These are phyloP conservation scores for Paecilomyces sp. DNA, from an alignment of 2,329 filamentous ascomycete species.

Conservation along the genomic window DNA sequence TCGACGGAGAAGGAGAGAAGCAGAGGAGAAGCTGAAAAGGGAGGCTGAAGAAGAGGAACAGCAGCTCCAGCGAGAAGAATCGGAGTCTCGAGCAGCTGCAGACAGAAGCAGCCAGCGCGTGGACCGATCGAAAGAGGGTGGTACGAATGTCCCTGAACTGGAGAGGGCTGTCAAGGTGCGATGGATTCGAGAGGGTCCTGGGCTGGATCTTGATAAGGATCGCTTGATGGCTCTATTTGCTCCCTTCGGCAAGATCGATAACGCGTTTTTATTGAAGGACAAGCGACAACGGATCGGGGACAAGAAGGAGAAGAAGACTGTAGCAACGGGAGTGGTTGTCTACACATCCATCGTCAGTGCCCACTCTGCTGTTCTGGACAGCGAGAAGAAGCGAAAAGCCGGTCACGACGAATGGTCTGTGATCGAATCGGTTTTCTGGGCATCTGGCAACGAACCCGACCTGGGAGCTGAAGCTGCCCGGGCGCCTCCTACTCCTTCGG, in stretches of 20 bases:
- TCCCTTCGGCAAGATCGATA: conserved; percentile 52
- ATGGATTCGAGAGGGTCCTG: conserved; percentile 44
- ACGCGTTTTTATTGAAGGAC: conserved; percentile 48
- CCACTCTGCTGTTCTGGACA: conserved; percentile 49
- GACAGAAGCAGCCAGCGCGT: conserved; percentile 24
- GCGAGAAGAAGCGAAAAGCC: conserved; percentile 25
- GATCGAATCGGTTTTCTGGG: conserved; percentile 51
- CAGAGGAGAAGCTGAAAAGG: conserved; percentile 38
- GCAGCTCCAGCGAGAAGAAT: conserved; percentile 32
- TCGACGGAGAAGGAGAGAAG: conserved; percentile 44
- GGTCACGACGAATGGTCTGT: conserved; percentile 36
- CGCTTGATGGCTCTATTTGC: conserved; percentile 42
- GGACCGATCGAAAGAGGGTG: conserved; percentile 29
- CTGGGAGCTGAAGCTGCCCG: conserved; percentile 16
- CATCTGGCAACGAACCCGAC: conserved; percentile 46
- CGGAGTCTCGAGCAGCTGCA: conserved; percentile 34
- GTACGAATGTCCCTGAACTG: conserved; percentile 42
- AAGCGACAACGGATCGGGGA: conserved; percentile 47
- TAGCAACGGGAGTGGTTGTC: conserved; percentile 49
- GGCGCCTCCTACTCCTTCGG: conserved; percentile 12
- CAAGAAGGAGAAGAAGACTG: conserved; percentile 43
- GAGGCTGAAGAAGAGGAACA: conserved; percentile 35
- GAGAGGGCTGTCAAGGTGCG: conserved; percentile 54
- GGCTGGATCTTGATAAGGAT: conserved; percentile 41
- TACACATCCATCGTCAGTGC: conserved; percentile 53